Base-by-base conservation (phyloP, 192 early-diverging fungal species). In the Coemansia sp. region DNA sequence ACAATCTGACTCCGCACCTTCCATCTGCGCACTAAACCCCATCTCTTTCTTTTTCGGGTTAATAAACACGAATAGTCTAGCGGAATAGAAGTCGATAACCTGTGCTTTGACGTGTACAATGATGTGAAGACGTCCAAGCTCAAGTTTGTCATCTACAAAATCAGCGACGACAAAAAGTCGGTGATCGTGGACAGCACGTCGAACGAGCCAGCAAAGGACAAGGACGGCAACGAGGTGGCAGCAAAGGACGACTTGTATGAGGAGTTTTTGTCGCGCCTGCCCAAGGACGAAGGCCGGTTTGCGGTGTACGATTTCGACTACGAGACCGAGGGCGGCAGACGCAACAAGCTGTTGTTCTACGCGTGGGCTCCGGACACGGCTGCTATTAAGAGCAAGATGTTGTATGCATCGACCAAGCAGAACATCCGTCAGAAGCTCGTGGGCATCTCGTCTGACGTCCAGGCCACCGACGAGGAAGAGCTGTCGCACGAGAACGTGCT, bases 261-360 rank as follows among this genome's bases (percentile, higher is more conserved):
- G 29, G 80, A 83, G 14, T 97, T 97, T 68, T 27, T 93, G 16
- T 38, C 16, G 0, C 22, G 72, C 2, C 84, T 97, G 23, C 91
- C 91, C 26, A 66, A 68, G 37, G 62, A 82, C 53, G 85, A 88
- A 41, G 88, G 93, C 74, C 91, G 93, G 62, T 97, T 90, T 68
- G 92, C 88, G 57, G 88, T 96, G 10, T 96, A 90, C 67, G 95
- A 97, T 75, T 90, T 96, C 73, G 85, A 92, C 41, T 96, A 85
- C 71, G 71, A 80, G 53, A 85, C 84, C 48, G 50, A 85, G 11
- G 83, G 67, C 4, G 87, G 80, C 62, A 87, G 77, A 39, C 85
- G 92, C 79, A 92, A 87, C 85, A 95, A 94, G 86, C 85, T 97
- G 57, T 72, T 92, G 56, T 97, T 97, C 65, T 88, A 75, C 64